These are phyloP conservation scores for Pyrenochaeta sp. DNA, from an alignment of 2,329 filamentous ascomycete species.

Conservation along the genomic window DNA sequence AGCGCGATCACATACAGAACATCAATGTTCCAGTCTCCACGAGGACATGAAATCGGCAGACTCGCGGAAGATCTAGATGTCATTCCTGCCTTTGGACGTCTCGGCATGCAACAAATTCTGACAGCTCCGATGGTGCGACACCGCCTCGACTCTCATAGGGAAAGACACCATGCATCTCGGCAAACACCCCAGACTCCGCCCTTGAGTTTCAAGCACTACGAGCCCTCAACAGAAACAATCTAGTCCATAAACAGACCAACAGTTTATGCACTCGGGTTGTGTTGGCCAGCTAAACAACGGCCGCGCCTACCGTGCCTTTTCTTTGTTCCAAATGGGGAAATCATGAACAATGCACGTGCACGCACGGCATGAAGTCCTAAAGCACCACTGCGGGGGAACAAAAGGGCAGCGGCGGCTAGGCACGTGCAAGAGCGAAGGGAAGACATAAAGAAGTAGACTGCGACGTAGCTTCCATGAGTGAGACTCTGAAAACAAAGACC, in stretches of 20 bases:
- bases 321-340: slow-evolving; percentile 32
- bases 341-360: slow-evolving; percentile 1
- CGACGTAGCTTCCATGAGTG: not conserved
- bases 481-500: not conserved
- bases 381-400: not conserved
- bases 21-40: not conserved
- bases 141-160: not conserved
- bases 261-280: not conserved
- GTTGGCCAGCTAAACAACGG: not conserved
- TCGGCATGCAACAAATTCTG: not conserved
- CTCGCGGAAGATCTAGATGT: not conserved
- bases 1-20: not conserved
- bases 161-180: not conserved
- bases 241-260: not conserved
- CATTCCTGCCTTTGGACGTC: not conserved
- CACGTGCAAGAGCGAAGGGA: slow-evolving; percentile 2
- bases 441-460: not conserved
- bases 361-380: slow-evolving; percentile 1
- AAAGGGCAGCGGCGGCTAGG: not conserved
- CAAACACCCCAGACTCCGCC: not conserved
- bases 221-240: not conserved
- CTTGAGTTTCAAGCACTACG: not conserved
- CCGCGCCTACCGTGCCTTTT: not conserved
- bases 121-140: not conserved
- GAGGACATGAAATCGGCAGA: not conserved